phyloP scores from a whole-genome alignment of 2,329 filamentous ascomycete genomes.

The Epichloe festucae region DNA sequence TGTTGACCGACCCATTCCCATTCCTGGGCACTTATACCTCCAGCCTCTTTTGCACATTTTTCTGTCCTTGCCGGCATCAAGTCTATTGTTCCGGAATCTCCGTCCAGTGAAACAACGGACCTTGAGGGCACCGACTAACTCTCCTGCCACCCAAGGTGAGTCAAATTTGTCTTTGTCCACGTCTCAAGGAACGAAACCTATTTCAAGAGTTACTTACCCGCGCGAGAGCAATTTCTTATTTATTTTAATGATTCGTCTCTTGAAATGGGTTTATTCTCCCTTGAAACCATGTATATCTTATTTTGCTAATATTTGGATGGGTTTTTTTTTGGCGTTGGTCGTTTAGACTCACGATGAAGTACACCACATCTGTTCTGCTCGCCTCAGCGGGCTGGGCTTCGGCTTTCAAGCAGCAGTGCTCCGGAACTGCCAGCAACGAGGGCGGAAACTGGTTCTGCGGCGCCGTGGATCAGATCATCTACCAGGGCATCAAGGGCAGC shows the following conservation, averaged over 20 bases:
- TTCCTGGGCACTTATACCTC: neutral
- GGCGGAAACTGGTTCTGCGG: conserved; percentile 55
- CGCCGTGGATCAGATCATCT: conserved; percentile 53
- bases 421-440: conserved; percentile 21
- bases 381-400: conserved; percentile 17
- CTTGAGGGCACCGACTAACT: neutral
- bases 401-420: conserved; percentile 23
- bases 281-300: neutral
- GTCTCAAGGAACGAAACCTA: neutral
- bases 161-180: neutral
- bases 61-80: too few relatives aligned
- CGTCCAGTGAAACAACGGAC: too few relatives aligned
- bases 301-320: neutral
- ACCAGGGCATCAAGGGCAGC: conserved; percentile 43
- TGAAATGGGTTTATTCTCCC: too few relatives aligned
- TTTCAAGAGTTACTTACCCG: neutral
- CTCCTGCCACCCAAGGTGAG: neutral
- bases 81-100: too few relatives aligned
- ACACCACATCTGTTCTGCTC: conserved; percentile 14
- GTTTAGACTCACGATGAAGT: conserved; percentile 17
- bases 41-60: neutral
- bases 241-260: too few relatives aligned
- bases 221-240: too few relatives aligned
- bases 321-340: neutral
- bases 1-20: neutral